Conservation (phyloP, 768 basidiomycete species). For the Nidula microcarpa region DNA sequence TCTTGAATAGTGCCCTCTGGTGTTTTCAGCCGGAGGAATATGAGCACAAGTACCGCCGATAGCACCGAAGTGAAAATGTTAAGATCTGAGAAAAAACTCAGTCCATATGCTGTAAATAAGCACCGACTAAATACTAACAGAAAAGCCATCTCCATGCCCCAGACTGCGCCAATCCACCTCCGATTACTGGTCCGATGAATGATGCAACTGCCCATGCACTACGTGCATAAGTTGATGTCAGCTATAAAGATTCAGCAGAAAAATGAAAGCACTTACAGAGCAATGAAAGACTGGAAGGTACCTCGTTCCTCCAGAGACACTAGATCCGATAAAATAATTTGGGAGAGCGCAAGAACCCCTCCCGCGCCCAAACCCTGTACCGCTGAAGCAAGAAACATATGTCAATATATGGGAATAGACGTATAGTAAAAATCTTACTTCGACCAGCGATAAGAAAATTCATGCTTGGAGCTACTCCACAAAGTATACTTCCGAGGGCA, state of each 20-base stretch:
- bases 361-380: constrained; percentile 38
- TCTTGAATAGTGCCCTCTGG: constrained; percentile 18
- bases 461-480: constrained; percentile 38
- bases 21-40: constrained; percentile 10
- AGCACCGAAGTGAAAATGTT: constrained; percentile 9
- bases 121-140: constrained; percentile 18
- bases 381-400: constrained; percentile 13
- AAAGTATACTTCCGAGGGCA: constrained; percentile 39
- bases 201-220: constrained; percentile 18
- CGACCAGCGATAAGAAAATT: constrained; percentile 39
- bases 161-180: constrained; percentile 25
- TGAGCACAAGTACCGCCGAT: constrained; percentile 2
- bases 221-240: neutral
- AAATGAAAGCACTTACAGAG: constrained; percentile 12
- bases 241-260: too few relatives aligned
- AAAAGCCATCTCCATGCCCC: constrained; percentile 41
- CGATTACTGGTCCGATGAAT: constrained; percentile 16
- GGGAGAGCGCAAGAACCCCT: constrained; percentile 26
- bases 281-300: constrained; percentile 28
- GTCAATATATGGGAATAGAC: too few relatives aligned
- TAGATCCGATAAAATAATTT: constrained; percentile 41
- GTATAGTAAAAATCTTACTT: constrained; percentile 8
- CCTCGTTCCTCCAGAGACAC: constrained; percentile 45
- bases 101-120: neutral
- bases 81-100: constrained; percentile 5